Conservation (phyloP, 768 basidiomycete species). For the Rhodotorula babjevae region DNA sequence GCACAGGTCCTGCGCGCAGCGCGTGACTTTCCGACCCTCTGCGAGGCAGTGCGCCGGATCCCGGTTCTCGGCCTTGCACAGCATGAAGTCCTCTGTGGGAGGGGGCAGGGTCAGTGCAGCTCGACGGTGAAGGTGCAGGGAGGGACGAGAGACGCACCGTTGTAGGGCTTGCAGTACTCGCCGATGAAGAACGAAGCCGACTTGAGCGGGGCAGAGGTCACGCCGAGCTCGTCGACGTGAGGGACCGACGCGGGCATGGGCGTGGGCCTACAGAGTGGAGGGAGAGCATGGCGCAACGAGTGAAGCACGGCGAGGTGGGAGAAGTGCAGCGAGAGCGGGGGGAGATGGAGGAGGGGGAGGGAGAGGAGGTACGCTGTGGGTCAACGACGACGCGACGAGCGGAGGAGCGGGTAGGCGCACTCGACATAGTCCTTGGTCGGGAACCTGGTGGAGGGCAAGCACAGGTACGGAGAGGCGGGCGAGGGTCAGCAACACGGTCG, state of each 20-base stretch:
- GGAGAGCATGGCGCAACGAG: background rate
- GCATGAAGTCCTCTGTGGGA: conserved; percentile 80
- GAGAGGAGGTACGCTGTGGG: background rate
- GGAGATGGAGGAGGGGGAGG: background rate
- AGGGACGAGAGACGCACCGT: conserved; percentile 57
- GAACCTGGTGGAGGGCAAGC: conserved; percentile 9
- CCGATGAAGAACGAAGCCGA: conserved; percentile 96
- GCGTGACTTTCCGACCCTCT: conserved; percentile 90
- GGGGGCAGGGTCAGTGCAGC: background rate
- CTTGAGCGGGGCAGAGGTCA: conserved; percentile 87
- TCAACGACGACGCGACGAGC: background rate
- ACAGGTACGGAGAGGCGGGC: background rate
- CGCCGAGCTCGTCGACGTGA: conserved; percentile 79
- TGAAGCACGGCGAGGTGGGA: conserved; percentile 45
- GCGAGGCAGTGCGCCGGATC: conserved; percentile 89
- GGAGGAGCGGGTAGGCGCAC: conserved; percentile 7
- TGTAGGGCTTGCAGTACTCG: conserved; percentile 89
- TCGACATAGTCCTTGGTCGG: conserved; percentile 39
- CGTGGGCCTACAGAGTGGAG: conserved; percentile 39
- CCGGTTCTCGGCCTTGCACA: conserved; percentile 87
- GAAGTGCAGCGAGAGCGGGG: background rate
- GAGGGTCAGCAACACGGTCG: background rate
- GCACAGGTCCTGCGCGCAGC: conserved; percentile 89
- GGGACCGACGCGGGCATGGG: conserved; percentile 55
- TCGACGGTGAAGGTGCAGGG: no score